A percentile compares a stretch with the other conserved stretches of the same genome.
phyloP scores from a whole-genome alignment of 2,329 filamentous ascomycete genomes.

The Colletotrichum falcatum region DNA sequence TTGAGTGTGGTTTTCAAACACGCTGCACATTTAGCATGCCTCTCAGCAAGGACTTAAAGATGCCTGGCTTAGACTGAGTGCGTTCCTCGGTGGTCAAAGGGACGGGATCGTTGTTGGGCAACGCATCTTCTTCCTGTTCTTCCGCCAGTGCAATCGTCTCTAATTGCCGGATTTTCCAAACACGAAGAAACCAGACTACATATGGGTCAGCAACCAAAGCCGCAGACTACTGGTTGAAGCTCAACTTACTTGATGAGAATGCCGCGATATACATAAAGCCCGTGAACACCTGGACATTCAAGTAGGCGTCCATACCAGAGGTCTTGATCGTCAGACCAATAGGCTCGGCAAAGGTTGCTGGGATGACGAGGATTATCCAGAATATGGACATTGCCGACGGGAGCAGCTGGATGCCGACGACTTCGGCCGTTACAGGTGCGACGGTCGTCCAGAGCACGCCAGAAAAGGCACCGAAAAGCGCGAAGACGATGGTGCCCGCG shows the following conservation, averaged over 20 bases:
- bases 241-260: conserved; percentile 56
- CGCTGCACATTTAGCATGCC: conserved; percentile 23
- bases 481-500: conserved; percentile 77
- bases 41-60: neutral
- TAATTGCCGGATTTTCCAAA: conserved; percentile 39
- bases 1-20: neutral
- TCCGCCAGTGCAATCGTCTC: conserved; percentile 23
- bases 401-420: conserved; percentile 76
- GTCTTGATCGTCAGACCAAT: conserved; percentile 70
- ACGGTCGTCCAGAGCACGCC: conserved; percentile 80
- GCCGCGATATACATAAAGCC: conserved; percentile 71
- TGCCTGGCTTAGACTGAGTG: neutral
- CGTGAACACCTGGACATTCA: conserved; percentile 68
- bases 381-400: conserved; percentile 76
- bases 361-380: conserved; percentile 78
- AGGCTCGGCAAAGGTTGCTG: conserved; percentile 75
- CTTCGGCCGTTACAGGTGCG: conserved; percentile 77
- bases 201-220: neutral
- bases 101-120: conserved; percentile 24
- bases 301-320: conserved; percentile 58
- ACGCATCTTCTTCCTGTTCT: conserved; percentile 7
- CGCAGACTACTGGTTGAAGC: accelerated
- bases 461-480: conserved; percentile 74
- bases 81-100: conserved; percentile 25
- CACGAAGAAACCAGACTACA: conserved; percentile 40